Base-by-base conservation (phyloP, 2,329 filamentous ascomycete genomes). In the Fusarium cyanostomum region DNA sequence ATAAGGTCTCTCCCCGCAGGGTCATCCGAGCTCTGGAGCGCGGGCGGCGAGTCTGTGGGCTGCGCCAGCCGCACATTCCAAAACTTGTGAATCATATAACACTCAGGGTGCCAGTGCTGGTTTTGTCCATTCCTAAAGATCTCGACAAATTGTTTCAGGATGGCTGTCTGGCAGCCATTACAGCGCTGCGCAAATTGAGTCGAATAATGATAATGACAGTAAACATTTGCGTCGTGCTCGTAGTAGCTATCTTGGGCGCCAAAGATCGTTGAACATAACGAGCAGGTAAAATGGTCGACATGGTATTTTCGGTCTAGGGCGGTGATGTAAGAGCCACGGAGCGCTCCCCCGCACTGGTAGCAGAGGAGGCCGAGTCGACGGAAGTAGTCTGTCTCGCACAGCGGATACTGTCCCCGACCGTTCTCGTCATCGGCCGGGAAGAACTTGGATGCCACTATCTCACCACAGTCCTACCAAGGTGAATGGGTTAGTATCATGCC, bases 41-140 rank as follows among this genome's bases (percentile, higher is more conserved):
- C 65, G 27, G 76, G 77, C 54, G 82, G 79, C 31, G 81, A 73
- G 55, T 88, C 82, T 35, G 84, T 83, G 10, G 85, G 82, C 24
- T 88, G 84, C 10, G 88, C 87, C 33, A 99, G 82, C 48, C 95
- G 89, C 58, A 99, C 95, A 74, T 98, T 99, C 95, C 95, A 99
- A 78, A 98, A 99, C 73, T 99, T 99, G 80, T 99, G 95, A 63
- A 99, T 99, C 95, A 99, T 99, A 78, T 99, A 99, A 78, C 95
- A 99, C 78, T 99, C 95, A 2, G 95, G 95, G 74, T 99, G 95
- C 95, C 95, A 99, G 75, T 99, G 95, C 73, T 99, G 95, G 74
- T 98, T 97, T 75, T 97, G 92, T 2, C 94, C 94, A 77, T 98
- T 98, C 69, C 95, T 90, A 78, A 94, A 99, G 61, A 99, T 98